Evolutionary conservation across 768 basidiomycete species (phyloP).

Genomic region (Mycena chlorophos): DNA sequence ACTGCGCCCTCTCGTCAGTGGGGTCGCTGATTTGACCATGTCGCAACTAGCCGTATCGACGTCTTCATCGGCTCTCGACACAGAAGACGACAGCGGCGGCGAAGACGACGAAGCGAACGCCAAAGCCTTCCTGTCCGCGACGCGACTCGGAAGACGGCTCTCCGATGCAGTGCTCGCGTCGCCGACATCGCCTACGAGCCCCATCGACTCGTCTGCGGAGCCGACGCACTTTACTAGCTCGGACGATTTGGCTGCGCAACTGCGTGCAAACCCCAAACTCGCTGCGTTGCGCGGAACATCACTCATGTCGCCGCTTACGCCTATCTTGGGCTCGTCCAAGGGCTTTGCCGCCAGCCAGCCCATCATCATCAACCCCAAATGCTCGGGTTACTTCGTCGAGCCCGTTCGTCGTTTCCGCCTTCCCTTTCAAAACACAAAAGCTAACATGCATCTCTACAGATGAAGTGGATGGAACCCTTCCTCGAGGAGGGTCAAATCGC

Average conservation of each 20-base stretch:
- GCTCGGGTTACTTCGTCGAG: conserved; percentile 97
- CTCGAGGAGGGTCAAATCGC: conserved; percentile 72
- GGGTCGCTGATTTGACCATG: conserved; percentile 22
- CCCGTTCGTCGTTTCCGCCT: conserved; percentile 57
- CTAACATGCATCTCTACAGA: conserved; percentile 41
- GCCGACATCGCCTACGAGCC: conserved; percentile 13
- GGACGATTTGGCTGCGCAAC: conserved; percentile 42
- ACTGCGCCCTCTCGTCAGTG: conserved; percentile 22
- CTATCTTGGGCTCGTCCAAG: conserved; percentile 25
- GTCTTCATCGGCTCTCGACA: conserved; percentile 44
- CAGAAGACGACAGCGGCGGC: conserved; percentile 44
- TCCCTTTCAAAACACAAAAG: not conserved
- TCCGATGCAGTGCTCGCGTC: conserved; percentile 44
- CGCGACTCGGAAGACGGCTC: conserved; percentile 40
- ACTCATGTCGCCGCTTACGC: conserved; percentile 22
- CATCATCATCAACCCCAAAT: conserved; percentile 75
- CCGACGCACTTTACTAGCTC: conserved; percentile 38
- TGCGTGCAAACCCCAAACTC: conserved; percentile 44
- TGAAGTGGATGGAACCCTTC: conserved; percentile 95
- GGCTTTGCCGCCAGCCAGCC: conserved; percentile 52
- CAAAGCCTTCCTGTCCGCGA: conserved; percentile 32
- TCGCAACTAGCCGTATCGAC: conserved; percentile 46
- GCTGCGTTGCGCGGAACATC: conserved; percentile 36
- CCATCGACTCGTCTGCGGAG: conserved; percentile 11
- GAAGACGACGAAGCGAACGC: conserved; percentile 29